Percentiles rank a stretch among this genome's conserved stretches.
Evolutionary conservation across 108 stramenopile species (phyloP).

Genomic region (Aurantiochytrium sp.): DNA sequence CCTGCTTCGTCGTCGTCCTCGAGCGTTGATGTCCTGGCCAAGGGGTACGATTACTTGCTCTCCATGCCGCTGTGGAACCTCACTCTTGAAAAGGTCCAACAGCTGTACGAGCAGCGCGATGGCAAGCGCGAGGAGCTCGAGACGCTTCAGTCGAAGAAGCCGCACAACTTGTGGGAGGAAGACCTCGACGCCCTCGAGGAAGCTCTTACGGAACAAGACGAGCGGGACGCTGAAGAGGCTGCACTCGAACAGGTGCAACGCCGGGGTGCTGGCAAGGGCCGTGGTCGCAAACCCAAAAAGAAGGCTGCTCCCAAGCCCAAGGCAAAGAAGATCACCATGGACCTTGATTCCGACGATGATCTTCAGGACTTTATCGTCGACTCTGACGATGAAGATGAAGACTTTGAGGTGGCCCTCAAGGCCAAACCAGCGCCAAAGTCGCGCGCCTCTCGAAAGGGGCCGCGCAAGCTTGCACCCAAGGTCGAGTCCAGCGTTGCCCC

Average conservation of each 20-base stretch:
- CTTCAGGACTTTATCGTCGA: slow-evolving; percentile 5
- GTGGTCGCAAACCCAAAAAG: slow-evolving; percentile 26
- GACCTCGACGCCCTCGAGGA: slow-evolving; percentile 88
- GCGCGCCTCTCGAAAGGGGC: slow-evolving; percentile 17
- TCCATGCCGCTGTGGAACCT: slow-evolving; percentile 96
- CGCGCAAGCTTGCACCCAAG: neutral
- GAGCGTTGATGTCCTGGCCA: slow-evolving; percentile 48
- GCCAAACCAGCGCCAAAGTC: slow-evolving; percentile 26
- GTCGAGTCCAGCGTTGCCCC: neutral
- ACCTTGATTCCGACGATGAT: slow-evolving; percentile 28
- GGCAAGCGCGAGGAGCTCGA: slow-evolving; percentile 71
- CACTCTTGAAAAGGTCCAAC: slow-evolving; percentile 86
- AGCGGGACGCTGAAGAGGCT: slow-evolving; percentile 53
- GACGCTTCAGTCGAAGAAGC: slow-evolving; percentile 64
- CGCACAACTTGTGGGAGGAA: slow-evolving; percentile 73
- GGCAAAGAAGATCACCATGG: slow-evolving; percentile 26
- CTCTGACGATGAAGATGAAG: slow-evolving; percentile 26
- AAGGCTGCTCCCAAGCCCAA: slow-evolving; percentile 21
- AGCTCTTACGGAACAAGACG: slow-evolving; percentile 62
- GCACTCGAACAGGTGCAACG: slow-evolving; percentile 9
- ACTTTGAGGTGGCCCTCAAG: slow-evolving; percentile 14
- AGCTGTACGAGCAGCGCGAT: slow-evolving; percentile 69
- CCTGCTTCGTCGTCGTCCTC: too few relatives aligned
- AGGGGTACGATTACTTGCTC: slow-evolving; percentile 96
- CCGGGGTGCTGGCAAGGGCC: slow-evolving; percentile 8